Base-by-base conservation (phyloP, 106 monocot genomes). In the Amphibolis antarctica region DNA sequence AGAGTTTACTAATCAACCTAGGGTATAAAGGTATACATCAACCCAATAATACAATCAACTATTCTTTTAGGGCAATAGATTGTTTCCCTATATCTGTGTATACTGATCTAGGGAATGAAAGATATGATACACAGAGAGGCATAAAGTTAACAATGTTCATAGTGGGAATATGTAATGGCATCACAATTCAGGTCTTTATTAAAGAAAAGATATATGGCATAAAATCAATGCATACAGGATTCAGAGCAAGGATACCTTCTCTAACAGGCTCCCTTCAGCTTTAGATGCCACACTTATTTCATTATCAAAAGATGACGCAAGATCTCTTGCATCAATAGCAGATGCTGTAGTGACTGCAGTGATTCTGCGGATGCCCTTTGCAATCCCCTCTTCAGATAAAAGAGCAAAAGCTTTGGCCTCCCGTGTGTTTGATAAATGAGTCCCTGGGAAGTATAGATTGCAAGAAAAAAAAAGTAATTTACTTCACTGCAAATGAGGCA, bases 331-430 rank as follows among this genome's bases (percentile, higher is more conserved):
- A 29, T 67, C 67, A 59, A 80, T 67, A 42, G 96, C 96, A 80
- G 49, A 79, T 12, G 77, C 90, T 53, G 82, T 78, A 60, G 96
- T 96, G 42, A 96, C 96, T 55, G 96, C 96, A 57, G 84, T 90
- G 47, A 96, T 78, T 77, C 96, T 84, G 50, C 96, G 68, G 64
- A 90, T 67, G 62, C 96, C 96, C 67, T 96, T 96, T 6, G 96
- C 96, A 78, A 96, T 96, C 68, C 96, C 96, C 68, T 90, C 96
- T 68, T 96, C 96, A 55, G 89, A 86, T 52, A 96, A 69, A 60
- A 96, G 84, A 15, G 90, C 96, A 85, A 96, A 96, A 47, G 86
- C 86, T 78, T 90, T 82, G 1, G 90, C 96, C 62, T 96, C 96
- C 55, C 84, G 75, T 25, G 96, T 96, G 43, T 96, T 96, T 63